Evolutionary conservation across 352 stramenopile species (phyloP).

Genomic region (Globisporangium rhizosaccharum): DNA sequence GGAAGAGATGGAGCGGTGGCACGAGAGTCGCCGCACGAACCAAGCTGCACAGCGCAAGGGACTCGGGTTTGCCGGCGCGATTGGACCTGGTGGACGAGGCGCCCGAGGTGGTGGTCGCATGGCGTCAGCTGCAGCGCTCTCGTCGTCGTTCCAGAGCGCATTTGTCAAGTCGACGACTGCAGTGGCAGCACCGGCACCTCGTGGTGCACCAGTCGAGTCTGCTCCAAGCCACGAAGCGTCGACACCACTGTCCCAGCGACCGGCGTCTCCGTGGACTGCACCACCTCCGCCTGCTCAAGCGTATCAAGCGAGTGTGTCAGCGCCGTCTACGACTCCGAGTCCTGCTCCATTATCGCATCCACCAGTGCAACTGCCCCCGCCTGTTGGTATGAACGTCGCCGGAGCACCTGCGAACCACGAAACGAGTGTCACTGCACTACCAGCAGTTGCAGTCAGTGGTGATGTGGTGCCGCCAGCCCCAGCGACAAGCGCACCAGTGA

Average conservation of each 20-base stretch:
- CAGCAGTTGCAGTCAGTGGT: too few relatives aligned
- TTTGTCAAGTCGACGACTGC: constrained; percentile 20
- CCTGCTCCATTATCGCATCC: too few relatives aligned
- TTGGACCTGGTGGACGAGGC: neutral
- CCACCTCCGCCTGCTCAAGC: neutral
- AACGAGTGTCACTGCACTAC: too few relatives aligned
- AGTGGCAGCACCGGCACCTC: neutral
- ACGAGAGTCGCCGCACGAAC: constrained; percentile 40
- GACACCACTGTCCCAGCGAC: too few relatives aligned
- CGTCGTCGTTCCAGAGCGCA: constrained; percentile 13
- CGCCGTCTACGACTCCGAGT: too few relatives aligned
- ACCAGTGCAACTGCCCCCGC: too few relatives aligned
- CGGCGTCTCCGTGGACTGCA: neutral
- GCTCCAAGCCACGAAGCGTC: too few relatives aligned
- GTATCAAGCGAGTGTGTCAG: neutral
- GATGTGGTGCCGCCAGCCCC: too few relatives aligned
- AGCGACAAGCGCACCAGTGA: too few relatives aligned
- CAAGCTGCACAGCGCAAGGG: constrained; percentile 68
- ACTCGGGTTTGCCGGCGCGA: constrained; percentile 39
- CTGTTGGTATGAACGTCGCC: too few relatives aligned
- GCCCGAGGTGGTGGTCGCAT: constrained; percentile 22
- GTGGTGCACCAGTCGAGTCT: neutral
- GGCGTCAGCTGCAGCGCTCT: constrained; percentile 12
- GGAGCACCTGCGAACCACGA: too few relatives aligned
- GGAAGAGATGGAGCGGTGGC: constrained; percentile 55